Evolutionary conservation across 345 rosid genomes (phyloP).

Genomic region (Garcia nutans): DNA sequence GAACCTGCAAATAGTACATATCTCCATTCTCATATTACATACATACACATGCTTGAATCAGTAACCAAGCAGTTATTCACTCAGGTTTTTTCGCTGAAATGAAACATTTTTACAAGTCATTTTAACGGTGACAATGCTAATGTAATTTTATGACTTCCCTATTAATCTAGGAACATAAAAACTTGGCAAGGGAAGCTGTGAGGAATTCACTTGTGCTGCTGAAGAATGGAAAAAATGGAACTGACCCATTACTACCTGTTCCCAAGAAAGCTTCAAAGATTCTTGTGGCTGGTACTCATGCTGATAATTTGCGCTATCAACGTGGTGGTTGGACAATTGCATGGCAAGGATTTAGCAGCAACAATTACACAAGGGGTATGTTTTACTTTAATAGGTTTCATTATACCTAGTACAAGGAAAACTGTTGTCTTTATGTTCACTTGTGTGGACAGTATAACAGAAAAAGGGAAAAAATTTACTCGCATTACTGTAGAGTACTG

Average conservation of each 20-base stretch:
- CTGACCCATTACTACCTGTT: slow-evolving; percentile 26
- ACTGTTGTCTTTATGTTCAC: background rate
- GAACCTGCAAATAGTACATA: background rate
- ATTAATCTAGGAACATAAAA: slow-evolving; percentile 25
- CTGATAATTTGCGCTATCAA: slow-evolving; percentile 32
- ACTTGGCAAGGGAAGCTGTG: slow-evolving; percentile 31
- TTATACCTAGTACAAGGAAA: background rate
- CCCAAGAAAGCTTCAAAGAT: slow-evolving; percentile 27
- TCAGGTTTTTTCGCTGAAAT: background rate
- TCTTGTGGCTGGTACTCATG: slow-evolving; percentile 30
- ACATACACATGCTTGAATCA: background rate
- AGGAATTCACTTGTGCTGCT: slow-evolving; percentile 32
- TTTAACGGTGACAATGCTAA: background rate
- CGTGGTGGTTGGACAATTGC: slow-evolving; percentile 33
- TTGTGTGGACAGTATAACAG: background rate
- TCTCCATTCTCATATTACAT: background rate
- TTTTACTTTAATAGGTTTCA: background rate
- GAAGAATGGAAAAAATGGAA: slow-evolving; percentile 31
- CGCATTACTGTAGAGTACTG: background rate
- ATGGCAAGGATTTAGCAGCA: slow-evolving; percentile 33
- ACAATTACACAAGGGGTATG: slow-evolving; percentile 27
- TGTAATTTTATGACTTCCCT: slow-evolving; percentile 3
- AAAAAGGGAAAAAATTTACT: background rate
- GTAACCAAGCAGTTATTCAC: background rate
- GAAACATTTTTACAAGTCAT: background rate